phyloP scores from a whole-genome alignment of 805 yeast species.

The Kurtzmaniella cleridarum region DNA sequence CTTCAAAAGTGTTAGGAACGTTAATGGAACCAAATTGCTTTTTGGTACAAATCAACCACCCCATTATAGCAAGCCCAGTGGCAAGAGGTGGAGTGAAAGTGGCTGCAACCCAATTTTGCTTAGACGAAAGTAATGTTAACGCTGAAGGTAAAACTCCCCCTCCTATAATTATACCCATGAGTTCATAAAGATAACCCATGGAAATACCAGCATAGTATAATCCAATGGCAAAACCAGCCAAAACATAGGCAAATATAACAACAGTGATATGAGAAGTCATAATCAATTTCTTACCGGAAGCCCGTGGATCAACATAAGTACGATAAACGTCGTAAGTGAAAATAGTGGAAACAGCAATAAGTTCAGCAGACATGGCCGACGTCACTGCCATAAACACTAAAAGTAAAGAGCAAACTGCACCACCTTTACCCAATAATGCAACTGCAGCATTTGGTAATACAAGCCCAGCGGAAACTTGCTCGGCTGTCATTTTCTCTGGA shows the following conservation, averaged over 20 bases:
- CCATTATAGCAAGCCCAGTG: conserved; percentile 63
- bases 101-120: conserved; percentile 67
- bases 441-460: conserved; percentile 76
- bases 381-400: conserved; percentile 90
- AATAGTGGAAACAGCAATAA: conserved; percentile 81
- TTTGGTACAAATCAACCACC: conserved; percentile 42
- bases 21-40: conserved; percentile 25
- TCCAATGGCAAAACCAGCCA: conserved; percentile 84
- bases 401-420: conserved; percentile 77
- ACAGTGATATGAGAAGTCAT: conserved; percentile 64
- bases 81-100: conserved; percentile 74
- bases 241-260: conserved; percentile 47
- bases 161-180: conserved; percentile 87
- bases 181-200: conserved; percentile 81
- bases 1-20: conserved; percentile 60
- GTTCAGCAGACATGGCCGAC: conserved; percentile 87
- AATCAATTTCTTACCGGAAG: conserved; percentile 69
- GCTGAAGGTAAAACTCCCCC: conserved; percentile 80
- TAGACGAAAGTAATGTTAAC: conserved; percentile 56
- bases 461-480: conserved; percentile 76
- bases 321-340: conserved; percentile 83
- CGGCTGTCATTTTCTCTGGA: conserved; percentile 59
- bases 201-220: conserved; percentile 75
- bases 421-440: conserved; percentile 80
- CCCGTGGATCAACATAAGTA: conserved; percentile 72